Conservation (phyloP, 2,329 filamentous ascomycete species). For the Fusarium falciforme region DNA sequence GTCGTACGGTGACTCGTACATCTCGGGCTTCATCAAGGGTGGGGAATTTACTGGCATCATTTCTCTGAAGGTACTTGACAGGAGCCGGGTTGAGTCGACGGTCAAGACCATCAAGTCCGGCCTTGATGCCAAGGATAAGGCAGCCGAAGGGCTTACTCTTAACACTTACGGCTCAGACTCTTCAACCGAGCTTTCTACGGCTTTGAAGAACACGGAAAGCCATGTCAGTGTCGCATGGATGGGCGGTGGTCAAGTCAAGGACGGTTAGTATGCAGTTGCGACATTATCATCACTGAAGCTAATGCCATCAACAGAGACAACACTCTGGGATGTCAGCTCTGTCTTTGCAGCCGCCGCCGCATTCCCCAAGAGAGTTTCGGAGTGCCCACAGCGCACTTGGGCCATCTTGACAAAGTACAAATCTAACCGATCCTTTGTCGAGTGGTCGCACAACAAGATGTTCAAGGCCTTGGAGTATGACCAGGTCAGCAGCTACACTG, state of each 20-base stretch:
- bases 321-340: neutral
- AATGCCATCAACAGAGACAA: neutral
- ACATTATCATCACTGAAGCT: neutral
- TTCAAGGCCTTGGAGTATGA: slow-evolving; percentile 1
- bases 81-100: neutral
- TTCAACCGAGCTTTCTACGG: neutral
- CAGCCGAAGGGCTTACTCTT: neutral
- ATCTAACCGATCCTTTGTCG: neutral
- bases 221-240: slow-evolving; percentile 5
- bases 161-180: neutral
- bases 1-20: slow-evolving; percentile 10
- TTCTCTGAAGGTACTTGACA: neutral
- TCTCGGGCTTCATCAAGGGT: slow-evolving; percentile 18
- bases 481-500: neutral
- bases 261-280: neutral
- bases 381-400: slow-evolving; percentile 1
- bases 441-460: neutral
- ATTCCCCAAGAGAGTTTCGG: neutral
- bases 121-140: neutral
- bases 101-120: neutral
- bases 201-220: slow-evolving; percentile 7
- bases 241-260: slow-evolving; percentile 5
- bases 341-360: neutral
- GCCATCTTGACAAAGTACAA: slow-evolving; percentile 26
- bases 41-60: slow-evolving; percentile 6